These are phyloP conservation scores for Geotrichum phurueaensis DNA, from an alignment of 1,139 yeast genomes.

Conservation along the genomic window DNA sequence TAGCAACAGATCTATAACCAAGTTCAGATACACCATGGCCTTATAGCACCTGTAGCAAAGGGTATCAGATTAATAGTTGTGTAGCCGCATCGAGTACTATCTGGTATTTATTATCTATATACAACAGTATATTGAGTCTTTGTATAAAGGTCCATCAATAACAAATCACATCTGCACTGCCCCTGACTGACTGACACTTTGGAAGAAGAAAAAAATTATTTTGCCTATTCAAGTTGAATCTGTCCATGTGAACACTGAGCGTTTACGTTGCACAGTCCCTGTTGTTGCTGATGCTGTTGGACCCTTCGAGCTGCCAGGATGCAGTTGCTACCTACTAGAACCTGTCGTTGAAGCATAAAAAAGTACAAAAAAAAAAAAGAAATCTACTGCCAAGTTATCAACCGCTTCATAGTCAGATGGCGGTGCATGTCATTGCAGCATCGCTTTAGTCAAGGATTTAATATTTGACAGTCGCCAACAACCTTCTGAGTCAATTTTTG, in stretches of 20 bases:
- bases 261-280: too few species aligned
- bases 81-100: too few species aligned
- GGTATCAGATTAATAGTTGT: too few species aligned
- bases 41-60: too few species aligned
- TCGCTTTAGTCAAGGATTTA: not conserved
- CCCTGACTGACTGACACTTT: not conserved
- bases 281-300: too few species aligned
- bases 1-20: too few species aligned
- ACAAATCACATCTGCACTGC: not conserved
- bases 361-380: not conserved
- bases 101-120: too few species aligned
- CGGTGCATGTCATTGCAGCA: not conserved
- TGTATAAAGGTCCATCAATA: too few species aligned
- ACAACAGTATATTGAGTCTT: too few species aligned
- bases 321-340: not conserved
- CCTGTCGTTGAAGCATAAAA: not conserved
- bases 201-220: too few species aligned
- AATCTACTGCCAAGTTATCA: not conserved
- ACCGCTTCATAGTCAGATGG: not conserved
- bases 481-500: not conserved
- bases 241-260: not conserved
- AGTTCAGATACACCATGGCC: too few species aligned
- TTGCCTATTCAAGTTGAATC: not conserved
- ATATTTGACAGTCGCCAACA: not conserved
- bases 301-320: not conserved